These are phyloP conservation scores for Candida boidinii DNA, from an alignment of 805 yeast species.

Conservation along the genomic window DNA sequence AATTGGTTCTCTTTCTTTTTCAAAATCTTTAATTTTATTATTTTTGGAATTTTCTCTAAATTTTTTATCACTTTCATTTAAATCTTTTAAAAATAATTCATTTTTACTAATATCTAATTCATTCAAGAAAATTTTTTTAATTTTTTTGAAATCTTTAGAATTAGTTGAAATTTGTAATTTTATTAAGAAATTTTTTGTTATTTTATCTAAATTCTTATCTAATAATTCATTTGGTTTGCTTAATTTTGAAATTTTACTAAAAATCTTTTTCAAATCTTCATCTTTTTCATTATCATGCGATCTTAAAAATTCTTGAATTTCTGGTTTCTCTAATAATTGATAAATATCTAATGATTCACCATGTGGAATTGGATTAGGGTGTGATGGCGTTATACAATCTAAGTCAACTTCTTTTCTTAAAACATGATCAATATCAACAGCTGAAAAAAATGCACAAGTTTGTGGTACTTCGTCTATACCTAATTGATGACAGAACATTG, in stretches of 20 bases:
- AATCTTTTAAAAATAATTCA: slow-evolving; percentile 9
- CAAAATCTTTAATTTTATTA: no score
- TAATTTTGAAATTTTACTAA: slow-evolving; percentile 4
- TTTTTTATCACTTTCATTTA: slow-evolving; percentile 4
- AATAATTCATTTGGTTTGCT: slow-evolving; percentile 16
- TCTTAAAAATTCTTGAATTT: slow-evolving; percentile 18
- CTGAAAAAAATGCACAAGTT: slow-evolving; percentile 91
- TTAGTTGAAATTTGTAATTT: slow-evolving; percentile 22
- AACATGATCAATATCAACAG: slow-evolving; percentile 83
- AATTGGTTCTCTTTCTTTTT: slow-evolving; percentile 11
- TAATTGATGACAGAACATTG: slow-evolving; percentile 86
- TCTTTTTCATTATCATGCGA: slow-evolving; percentile 7
- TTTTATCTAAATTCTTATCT: slow-evolving; percentile 17
- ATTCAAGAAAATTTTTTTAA: slow-evolving; percentile 13
- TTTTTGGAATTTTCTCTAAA: no score
- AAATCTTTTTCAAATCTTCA: no score
- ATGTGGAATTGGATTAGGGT: slow-evolving; percentile 57
- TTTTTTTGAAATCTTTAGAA: slow-evolving; percentile 20
- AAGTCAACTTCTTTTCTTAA: slow-evolving; percentile 88
- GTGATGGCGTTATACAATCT: slow-evolving; percentile 88
- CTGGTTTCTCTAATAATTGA: slow-evolving; percentile 35
- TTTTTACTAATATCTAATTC: slow-evolving; percentile 8
- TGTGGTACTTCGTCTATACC: slow-evolving; percentile 90
- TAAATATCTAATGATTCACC: slow-evolving; percentile 72
- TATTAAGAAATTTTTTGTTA: slow-evolving; percentile 15